Conservation (phyloP, 768 basidiomycete genomes). For the Boletus reticulatus region DNA sequence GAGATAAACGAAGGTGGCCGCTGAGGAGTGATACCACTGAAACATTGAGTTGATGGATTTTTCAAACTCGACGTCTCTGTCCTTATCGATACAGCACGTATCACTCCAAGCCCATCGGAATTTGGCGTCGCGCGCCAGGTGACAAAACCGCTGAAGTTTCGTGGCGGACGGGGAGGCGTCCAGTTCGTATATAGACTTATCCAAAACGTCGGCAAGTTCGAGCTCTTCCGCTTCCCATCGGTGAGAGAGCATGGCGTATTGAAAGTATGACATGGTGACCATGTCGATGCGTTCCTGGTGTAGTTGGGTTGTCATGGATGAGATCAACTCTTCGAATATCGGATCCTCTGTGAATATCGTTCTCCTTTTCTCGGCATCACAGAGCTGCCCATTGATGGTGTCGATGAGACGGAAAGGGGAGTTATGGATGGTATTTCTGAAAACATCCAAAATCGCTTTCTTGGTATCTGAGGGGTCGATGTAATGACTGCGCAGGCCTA, state of each 20-base stretch:
- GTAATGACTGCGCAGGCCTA: slow-evolving; percentile 11
- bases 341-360: slow-evolving; percentile 11
- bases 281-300: slow-evolving; percentile 3
- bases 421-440: not conserved
- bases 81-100: slow-evolving; percentile 25
- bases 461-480: slow-evolving; percentile 7
- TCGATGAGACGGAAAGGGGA: slow-evolving; percentile 21
- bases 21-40: slow-evolving; percentile 15
- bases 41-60: slow-evolving; percentile 23
- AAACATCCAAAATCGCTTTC: not conserved
- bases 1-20: slow-evolving; percentile 22
- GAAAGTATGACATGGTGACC: slow-evolving; percentile 3
- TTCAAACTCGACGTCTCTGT: slow-evolving; percentile 14
- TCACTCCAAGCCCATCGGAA: slow-evolving; percentile 25
- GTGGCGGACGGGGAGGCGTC: slow-evolving; percentile 1
- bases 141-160: slow-evolving; percentile 20
- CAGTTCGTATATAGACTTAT: slow-evolving; percentile 11
- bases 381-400: slow-evolving; percentile 15
- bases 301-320: slow-evolving; percentile 10
- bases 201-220: slow-evolving; percentile 6
- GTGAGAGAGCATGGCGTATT: slow-evolving; percentile 24
- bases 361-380: slow-evolving; percentile 13
- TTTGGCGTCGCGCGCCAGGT: slow-evolving; percentile 1
- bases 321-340: slow-evolving; percentile 12
- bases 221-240: slow-evolving; percentile 19